Evolutionary conservation across 768 basidiomycete species (phyloP), one percentile per base, ranked within the genome.

Genomic region (Strobilomyces confusus): DNA sequence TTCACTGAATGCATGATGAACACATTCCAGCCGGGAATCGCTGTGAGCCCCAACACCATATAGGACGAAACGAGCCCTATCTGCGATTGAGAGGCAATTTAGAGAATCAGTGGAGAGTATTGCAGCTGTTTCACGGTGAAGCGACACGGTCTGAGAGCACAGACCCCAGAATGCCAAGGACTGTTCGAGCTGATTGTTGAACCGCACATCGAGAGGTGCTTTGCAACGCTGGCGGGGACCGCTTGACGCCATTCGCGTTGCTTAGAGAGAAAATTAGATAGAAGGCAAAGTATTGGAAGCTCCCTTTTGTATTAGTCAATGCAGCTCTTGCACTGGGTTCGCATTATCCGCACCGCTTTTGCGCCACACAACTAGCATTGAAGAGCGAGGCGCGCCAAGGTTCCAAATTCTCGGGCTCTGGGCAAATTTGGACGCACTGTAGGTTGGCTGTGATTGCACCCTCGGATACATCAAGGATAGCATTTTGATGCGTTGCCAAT

Each of bases 41-140:
- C n/a, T 33, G 25, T 48, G 47, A 19, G 47, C 7, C 9, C 47
- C 47, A 30, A 49, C 30, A n/a, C 49, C 49, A 25, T 42, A 49
- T 30, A 49, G 19, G 30, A 49, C 32, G 30, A 49, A 49, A 42
- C 49, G 49, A 9, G 22, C 49, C 32, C 49, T 33, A 25, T 49
- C 49, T n/a, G 30, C 12, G 30, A 42, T 17, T 8, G 40, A 49
- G 15, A 42, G 49, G 14, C 41, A 30, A 5, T 33, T 22, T 22
- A 49, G 5, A 9, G 47, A 41, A 4, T 49, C 40, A 20, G 49
- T 25, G 20, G 49, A 30, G 20, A 49, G 19, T 8, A 49, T 49
- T 22, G 38, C 30, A 8, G 32, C 40, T n/a, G 32, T 49, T 17
- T 49, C 49, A 33, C 8, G 38, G 19, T 32, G 33, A 12, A 42